These are phyloP conservation scores for Aspergillus transmontanensis DNA, from an alignment of 2,329 filamentous ascomycete species.

Conservation along the genomic window DNA sequence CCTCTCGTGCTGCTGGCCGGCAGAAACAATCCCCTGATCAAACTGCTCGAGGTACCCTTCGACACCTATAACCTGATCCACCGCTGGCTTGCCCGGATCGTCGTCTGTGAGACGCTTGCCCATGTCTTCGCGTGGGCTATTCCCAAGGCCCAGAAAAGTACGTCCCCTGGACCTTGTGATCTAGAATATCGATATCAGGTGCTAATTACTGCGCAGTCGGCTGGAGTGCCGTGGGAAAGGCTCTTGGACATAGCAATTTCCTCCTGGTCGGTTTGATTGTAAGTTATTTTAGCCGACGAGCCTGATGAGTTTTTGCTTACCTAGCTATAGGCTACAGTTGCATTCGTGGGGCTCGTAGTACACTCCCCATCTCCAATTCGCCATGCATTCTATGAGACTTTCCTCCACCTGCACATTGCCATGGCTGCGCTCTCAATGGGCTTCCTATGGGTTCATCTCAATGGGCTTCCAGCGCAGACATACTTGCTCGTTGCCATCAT, in stretches of 20 bases:
- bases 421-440: slow-evolving; percentile 69
- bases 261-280: slow-evolving; percentile 49
- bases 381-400: slow-evolving; percentile 96
- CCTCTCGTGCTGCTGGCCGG: slow-evolving; percentile 46
- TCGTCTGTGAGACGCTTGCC: slow-evolving; percentile 68
- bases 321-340: slow-evolving; percentile 43
- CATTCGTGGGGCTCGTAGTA: slow-evolving; percentile 68
- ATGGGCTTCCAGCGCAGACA: slow-evolving; percentile 67
- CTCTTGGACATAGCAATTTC: slow-evolving; percentile 36
- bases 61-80: slow-evolving; percentile 63
- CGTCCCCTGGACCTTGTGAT: not conserved
- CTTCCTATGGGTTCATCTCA: slow-evolving; percentile 78
- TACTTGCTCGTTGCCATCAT: slow-evolving; percentile 74
- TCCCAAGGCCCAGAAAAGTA: slow-evolving; percentile 59
- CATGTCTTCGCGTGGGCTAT: slow-evolving; percentile 75
- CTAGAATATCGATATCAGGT: slow-evolving; percentile 10
- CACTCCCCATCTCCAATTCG: slow-evolving; percentile 77
- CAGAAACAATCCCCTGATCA: slow-evolving; percentile 48
- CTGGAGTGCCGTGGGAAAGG: slow-evolving; percentile 38
- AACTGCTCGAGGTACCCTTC: slow-evolving; percentile 45
- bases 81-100: slow-evolving; percentile 75
- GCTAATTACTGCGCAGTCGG: slow-evolving; percentile 54
- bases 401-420: slow-evolving; percentile 82
- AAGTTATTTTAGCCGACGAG: slow-evolving; percentile 20
- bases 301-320: slow-evolving; percentile 13